These are phyloP conservation scores for Microbotryomycetes sp. DNA, from an alignment of 1,284 basidiomycete genomes.

Conservation along the genomic window DNA sequence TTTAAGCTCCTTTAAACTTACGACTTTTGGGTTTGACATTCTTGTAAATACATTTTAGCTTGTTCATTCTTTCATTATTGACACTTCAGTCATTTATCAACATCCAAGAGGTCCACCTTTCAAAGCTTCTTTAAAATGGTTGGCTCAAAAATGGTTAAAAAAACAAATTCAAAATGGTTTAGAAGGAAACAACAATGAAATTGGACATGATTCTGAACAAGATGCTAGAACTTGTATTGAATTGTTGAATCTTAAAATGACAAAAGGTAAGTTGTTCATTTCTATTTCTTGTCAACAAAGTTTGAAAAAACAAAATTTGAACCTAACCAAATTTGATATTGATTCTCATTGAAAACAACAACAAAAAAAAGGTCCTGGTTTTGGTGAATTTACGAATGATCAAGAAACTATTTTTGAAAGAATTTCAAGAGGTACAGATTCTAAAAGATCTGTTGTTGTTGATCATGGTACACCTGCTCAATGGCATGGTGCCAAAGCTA, in stretches of 20 bases:
- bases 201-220: slow-evolving; percentile 83
- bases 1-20: not conserved
- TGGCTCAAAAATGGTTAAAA: slow-evolving; percentile 81
- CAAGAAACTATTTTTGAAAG: slow-evolving; percentile 79
- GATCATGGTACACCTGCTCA: slow-evolving; percentile 74
- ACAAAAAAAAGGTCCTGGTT: slow-evolving; percentile 70
- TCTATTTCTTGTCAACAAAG: too few relatives aligned
- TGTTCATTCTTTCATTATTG: slow-evolving; percentile 66
- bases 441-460: slow-evolving; percentile 61
- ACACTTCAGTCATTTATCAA: slow-evolving; percentile 79
- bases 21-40: slow-evolving; percentile 12
- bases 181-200: slow-evolving; percentile 17
- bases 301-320: too few relatives aligned
- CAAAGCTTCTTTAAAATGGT: slow-evolving; percentile 86
- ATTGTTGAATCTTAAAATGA: slow-evolving; percentile 69
- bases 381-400: slow-evolving; percentile 74
- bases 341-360: too few relatives aligned
- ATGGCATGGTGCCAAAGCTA: slow-evolving; percentile 76
- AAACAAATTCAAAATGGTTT: slow-evolving; percentile 63
- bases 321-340: too few relatives aligned
- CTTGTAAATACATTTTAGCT: slow-evolving; percentile 16
- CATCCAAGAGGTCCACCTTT: slow-evolving; percentile 82
- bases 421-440: slow-evolving; percentile 51
- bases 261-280: slow-evolving; percentile 50
- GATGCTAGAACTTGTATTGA: slow-evolving; percentile 82